Evolutionary conservation across 2,329 filamentous ascomycete genomes (phyloP).

Genomic region (Myriosclerotinia scirpicola): DNA sequence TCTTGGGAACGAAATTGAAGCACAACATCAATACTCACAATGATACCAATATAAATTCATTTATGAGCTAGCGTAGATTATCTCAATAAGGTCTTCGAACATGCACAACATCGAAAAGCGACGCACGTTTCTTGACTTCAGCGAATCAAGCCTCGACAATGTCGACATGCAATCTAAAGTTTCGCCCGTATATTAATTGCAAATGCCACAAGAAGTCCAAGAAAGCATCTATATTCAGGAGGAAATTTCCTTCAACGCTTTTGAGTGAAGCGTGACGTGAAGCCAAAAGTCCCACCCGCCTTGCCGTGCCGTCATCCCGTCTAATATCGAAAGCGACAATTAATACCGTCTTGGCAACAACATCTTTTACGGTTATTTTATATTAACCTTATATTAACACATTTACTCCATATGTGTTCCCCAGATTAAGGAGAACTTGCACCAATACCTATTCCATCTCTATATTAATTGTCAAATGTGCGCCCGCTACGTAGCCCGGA

Average conservation of each 20-base stretch:
- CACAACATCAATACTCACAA: background rate
- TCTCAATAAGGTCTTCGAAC: background rate
- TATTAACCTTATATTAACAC: background rate
- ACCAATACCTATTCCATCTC: background rate
- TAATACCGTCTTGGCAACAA: slow-evolving; percentile 11
- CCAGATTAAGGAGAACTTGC: background rate
- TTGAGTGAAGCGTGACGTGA: background rate
- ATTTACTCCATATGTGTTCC: background rate
- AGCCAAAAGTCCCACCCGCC: background rate
- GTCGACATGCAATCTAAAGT: background rate
- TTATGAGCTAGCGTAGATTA: background rate
- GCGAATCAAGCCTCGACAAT: background rate
- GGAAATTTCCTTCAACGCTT: no score
- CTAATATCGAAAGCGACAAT: slow-evolving; percentile 3
- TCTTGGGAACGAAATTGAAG: background rate
- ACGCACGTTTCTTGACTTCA: background rate
- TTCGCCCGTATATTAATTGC: background rate
- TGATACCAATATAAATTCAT: background rate
- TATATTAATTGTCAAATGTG: background rate
- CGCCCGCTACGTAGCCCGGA: slow-evolving; percentile 12
- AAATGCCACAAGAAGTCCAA: background rate
- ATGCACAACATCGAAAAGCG: background rate
- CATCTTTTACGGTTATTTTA: background rate
- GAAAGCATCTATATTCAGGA: background rate
- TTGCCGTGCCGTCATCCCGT: slow-evolving; percentile 15